Evolutionary conservation across 345 rosid species (phyloP), one percentile per base, ranked within the genome.

Genomic region (Eucalyptus tenuipes): DNA sequence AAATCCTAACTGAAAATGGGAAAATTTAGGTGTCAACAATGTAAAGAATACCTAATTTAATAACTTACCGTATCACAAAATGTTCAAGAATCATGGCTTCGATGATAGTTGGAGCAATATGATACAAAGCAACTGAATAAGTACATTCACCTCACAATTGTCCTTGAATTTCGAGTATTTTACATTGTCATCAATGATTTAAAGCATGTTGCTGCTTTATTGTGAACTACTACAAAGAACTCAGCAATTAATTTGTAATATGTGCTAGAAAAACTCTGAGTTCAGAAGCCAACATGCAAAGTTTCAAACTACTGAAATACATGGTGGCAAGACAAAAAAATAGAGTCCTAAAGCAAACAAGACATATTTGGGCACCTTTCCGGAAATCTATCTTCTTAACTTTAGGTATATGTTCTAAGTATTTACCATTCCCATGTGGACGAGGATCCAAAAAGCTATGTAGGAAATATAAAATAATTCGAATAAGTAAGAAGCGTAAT

Each of bases 131-230:
- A 68, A 31, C 33, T 17, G 4, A 11, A 48, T 48, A 49, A 87
- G 48, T 24, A 88, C 40, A 47, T 57, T 88, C 85, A 97, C 99
- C 97, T 96, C 93, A 94, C 98, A 98, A 92, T 93, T 94, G 50
- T 95, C 94, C 31, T 94, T 94, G 90, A 97, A 98, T 91, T 94
- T 97, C 0, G 97, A 91, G 92, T 96, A 98, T 93, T 97, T 96
- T 75, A 98, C 96, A 91, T 84, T 90, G 91, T 98, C 97, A 89
- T 98, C 94, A 93, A 96, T 88, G 40, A 98, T 95, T 94, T 91
- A 97, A 80, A 89, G 99, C 99, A 89, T 96, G 99, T 89, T 95
- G 99, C 86, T 97, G 94, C 94, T 94, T 97, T 97, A 98, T 88
- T 86, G 99, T 93, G 91, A 98, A 98, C 98, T 98, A 98, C 97